Evolutionary conservation across 352 stramenopile genomes (phyloP).

Genomic region (Pythium sukuiense): DNA sequence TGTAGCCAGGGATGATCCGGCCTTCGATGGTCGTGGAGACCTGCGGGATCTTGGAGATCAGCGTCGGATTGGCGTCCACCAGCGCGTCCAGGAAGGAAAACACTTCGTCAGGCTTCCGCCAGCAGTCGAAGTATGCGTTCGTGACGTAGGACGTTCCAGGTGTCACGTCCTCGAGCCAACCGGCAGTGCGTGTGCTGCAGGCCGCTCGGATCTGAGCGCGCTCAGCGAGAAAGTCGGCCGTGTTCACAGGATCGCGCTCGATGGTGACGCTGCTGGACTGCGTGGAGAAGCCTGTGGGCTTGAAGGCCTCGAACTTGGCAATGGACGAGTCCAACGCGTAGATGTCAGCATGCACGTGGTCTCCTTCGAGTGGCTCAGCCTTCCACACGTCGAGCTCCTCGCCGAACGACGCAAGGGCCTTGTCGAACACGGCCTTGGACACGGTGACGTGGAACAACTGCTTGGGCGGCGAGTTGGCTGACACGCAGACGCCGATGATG

Average conservation of each 20-base stretch:
- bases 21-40: conserved; percentile 22
- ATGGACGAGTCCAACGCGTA: conserved; percentile 16
- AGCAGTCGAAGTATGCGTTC: conserved; percentile 37
- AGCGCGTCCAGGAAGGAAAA: conserved; percentile 26
- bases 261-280: conserved; percentile 3
- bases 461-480: conserved; percentile 23
- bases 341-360: conserved; percentile 23
- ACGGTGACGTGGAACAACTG: conserved; percentile 39
- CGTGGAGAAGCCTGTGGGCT: neutral
- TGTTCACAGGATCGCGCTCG: conserved; percentile 19
- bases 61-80: conserved; percentile 18
- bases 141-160: conserved; percentile 16
- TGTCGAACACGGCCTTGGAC: conserved; percentile 28
- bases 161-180: conserved; percentile 9
- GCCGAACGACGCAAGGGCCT: conserved; percentile 12
- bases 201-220: conserved; percentile 8
- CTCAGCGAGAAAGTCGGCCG: neutral
- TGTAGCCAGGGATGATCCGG: conserved; percentile 26
- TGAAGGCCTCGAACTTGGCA: conserved; percentile 7
- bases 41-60: conserved; percentile 28
- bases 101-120: conserved; percentile 24
- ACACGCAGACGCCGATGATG: conserved; percentile 10
- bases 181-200: conserved; percentile 3
- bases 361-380: neutral
- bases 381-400: conserved; percentile 22